Conservation (phyloP, 345 rosid species). For the Salix koriyanagi region DNA sequence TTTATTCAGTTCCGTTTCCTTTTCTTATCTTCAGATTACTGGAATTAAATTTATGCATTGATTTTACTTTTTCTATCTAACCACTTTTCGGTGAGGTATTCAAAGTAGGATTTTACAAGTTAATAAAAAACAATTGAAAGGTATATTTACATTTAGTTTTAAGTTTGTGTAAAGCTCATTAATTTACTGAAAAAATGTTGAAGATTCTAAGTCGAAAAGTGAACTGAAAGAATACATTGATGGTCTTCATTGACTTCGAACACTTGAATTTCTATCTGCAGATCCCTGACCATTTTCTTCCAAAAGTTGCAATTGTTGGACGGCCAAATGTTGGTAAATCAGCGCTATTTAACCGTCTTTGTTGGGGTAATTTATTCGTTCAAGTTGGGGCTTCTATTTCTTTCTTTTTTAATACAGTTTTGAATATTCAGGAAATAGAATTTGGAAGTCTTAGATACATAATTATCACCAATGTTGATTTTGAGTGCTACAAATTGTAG, state of each 20-base stretch:
- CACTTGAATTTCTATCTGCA: conserved; percentile 34
- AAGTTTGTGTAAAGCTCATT: too few relatives aligned
- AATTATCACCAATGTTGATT: background rate
- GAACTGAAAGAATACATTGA: too few relatives aligned
- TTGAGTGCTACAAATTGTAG: conserved; percentile 27
- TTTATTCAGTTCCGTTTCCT: background rate
- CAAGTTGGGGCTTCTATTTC: background rate
- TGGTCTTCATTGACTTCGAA: too few relatives aligned
- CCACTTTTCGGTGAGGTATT: too few relatives aligned
- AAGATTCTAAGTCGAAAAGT: too few relatives aligned
- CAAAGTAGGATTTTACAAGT: too few relatives aligned
- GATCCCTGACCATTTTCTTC: conserved; percentile 85
- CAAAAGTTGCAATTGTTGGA: conserved; percentile 84
- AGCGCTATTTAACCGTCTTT: conserved; percentile 88
- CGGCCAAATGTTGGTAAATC: conserved; percentile 98
- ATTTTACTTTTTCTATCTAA: too few relatives aligned
- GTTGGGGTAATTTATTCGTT: conserved; percentile 57
- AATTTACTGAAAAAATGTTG: too few relatives aligned
- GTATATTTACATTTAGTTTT: too few relatives aligned
- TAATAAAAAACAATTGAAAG: too few relatives aligned
- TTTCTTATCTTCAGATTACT: background rate
- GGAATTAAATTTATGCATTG: too few relatives aligned
- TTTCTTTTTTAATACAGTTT: background rate
- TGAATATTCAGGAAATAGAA: background rate
- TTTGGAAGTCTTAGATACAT: background rate